Evolutionary conservation across 257 asterid species (phyloP), one percentile per base, ranked within the genome.

Genomic region (Solanum megistacrolobum): DNA sequence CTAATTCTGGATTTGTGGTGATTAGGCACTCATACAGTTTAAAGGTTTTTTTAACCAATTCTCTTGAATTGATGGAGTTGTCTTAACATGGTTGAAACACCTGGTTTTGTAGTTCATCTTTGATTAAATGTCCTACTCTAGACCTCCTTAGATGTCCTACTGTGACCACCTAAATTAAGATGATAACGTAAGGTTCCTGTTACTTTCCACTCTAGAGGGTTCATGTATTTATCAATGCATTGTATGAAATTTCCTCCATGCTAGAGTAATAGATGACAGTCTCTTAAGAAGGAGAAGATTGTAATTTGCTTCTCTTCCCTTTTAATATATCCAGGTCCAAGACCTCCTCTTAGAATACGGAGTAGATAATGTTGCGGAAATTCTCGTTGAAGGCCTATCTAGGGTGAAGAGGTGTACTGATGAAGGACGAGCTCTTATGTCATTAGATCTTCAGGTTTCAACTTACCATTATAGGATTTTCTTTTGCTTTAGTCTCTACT

Each of bases 381-480:
- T 96, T 89, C 97, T 96, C 84, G 88, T 94, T 43, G 99, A 97
- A 92, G 99, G 99, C 89, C 93, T 96, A 79, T 97, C 99, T 23
- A 92, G 98, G 87, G 98, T 97, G 90, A 96, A 94, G 90, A 95
- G 95, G 89, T 97, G 99, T 89, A 97, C 98, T 41, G 98, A 97
- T 89, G 99, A 97, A 92, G 99, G 99, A 86, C 92, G 98, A 73
- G 99, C 99, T 4, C 99, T 97, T 88, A 97, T 97, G 99, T 94
- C 98, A 12, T 91, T 97, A 81, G 99, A 97, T 96, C 98, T 96
- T 88, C 99, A 97, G 99, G 99, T 97, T 87, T 89, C 84, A 58
- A 55, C 39, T 89, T 83, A 75, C 88, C 66, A 60, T 60, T 32
- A 31, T 58, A 58, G 29, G 43, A 48, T 31, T 52, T 12, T 81